Base-by-base conservation (phyloP, 139 green algal genomes). In the Auxenochlorella protothecoides region DNA sequence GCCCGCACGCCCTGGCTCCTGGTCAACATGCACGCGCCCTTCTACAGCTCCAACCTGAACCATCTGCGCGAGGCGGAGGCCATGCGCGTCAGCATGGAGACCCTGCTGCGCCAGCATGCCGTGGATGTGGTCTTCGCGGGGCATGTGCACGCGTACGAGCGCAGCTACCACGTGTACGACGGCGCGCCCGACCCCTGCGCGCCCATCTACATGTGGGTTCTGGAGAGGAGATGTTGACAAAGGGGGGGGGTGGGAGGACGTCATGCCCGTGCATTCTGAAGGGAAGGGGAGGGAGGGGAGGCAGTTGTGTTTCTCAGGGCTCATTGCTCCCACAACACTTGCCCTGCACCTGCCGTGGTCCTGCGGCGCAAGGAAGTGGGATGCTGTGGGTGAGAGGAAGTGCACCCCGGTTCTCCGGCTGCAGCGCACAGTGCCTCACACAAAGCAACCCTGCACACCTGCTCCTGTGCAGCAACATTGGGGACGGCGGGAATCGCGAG, bases 401-500 rank as follows among this genome's bases (percentile, higher is more conserved):
- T 44, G 27, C 27, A 44, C 27, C 27, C 27, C 0, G 27, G 27
- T 44, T 44, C 27, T 44, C 27, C 1, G 27, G 27, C 27, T 44
- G 27, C 27, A 44, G 27, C 27, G 27, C 27, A 44, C 27, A 44
- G 27, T 44, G 27, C 27, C 27, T 44, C 27, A 44, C 27, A 44
- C 27, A 44, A 44, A 44, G 27, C 27, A 44, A 44, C 27, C 27
- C 27, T 44, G 7, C 9, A 66, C 62, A n/a, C 13, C 62, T 27
- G 6, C 12, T 27, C 44, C 13, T 66, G 16, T 72, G 68, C 68
- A 72, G 68, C 65, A 85, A 81, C 72, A 83, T 94, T 65, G 88
- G 88, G 5, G 88, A 96, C 68, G 89, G 85, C 15, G 89, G 89
- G 59, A 96, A 96, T 78, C 79, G 84, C 7, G 89, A 96, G 73